These are phyloP conservation scores for Puccinia horiana DNA, from an alignment of 1,284 basidiomycete species.

Conservation along the genomic window DNA sequence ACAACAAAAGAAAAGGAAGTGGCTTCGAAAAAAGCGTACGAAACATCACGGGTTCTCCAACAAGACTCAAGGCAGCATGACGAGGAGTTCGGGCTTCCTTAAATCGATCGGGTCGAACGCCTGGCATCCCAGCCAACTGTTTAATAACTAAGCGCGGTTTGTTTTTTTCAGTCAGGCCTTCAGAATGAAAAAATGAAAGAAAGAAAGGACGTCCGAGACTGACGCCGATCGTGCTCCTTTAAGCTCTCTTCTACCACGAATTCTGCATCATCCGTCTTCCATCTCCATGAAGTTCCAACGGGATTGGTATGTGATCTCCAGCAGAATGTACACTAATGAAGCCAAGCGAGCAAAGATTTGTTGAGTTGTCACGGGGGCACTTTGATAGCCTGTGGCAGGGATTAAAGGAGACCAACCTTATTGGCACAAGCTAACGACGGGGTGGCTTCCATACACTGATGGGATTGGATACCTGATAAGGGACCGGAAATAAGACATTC, in stretches of 20 bases:
- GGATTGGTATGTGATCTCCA: conserved; percentile 51
- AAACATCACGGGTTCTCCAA: conserved; percentile 51
- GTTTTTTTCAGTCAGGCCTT: neutral
- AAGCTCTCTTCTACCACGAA: conserved; percentile 47
- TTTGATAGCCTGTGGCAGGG: neutral
- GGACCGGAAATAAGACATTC: neutral
- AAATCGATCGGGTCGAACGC: conserved; percentile 46
- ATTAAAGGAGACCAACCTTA: conserved; percentile 24
- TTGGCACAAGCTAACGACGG: conserved; percentile 50
- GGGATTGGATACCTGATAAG: conserved; percentile 46
- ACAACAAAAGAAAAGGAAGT: neutral
- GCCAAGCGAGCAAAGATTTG: neutral
- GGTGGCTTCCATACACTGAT: conserved; percentile 51
- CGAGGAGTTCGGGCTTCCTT: conserved; percentile 46
- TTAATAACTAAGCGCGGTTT: conserved; percentile 33
- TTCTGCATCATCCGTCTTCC: conserved; percentile 50
- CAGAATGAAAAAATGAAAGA: neutral
- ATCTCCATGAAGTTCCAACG: conserved; percentile 51
- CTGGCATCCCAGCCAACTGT: conserved; percentile 50
- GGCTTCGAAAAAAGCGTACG: conserved; percentile 17
- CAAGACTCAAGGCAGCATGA: conserved; percentile 50
- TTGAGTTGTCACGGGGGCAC: neutral
- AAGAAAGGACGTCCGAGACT: neutral
- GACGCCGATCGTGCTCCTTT: conserved; percentile 48
- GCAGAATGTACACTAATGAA: conserved; percentile 49